Evolutionary conservation across 345 rosid species (phyloP).

Genomic region (Boechera stricta): DNA sequence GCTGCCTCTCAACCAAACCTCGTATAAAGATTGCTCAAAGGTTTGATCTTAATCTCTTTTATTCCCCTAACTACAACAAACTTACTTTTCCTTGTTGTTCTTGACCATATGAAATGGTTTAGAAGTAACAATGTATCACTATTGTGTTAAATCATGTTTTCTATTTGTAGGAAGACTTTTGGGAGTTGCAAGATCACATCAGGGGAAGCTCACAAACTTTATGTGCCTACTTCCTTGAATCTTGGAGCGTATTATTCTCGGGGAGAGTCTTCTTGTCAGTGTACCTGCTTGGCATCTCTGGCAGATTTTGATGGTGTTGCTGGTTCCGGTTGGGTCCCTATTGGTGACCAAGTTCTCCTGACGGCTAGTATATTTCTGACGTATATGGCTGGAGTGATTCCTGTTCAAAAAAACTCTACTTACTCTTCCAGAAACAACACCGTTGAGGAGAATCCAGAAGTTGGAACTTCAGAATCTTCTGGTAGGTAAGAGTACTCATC

Average conservation of each 20-base stretch:
- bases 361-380: constrained; percentile 76
- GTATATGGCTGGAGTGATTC: constrained; percentile 83
- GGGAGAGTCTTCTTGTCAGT: constrained; percentile 44
- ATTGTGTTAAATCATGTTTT: neutral
- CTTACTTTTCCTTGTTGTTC: neutral
- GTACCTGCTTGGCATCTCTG: constrained; percentile 60
- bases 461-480: constrained; percentile 59
- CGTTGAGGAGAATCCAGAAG: constrained; percentile 38
- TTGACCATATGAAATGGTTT: neutral
- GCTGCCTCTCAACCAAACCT: constrained; percentile 31
- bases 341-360: constrained; percentile 76
- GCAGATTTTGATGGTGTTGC: constrained; percentile 56
- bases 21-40: constrained; percentile 44
- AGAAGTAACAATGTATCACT: neutral
- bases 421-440: constrained; percentile 44
- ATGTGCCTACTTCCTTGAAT: constrained; percentile 41
- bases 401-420: constrained; percentile 53
- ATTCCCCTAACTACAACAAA: neutral
- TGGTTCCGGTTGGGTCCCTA: constrained; percentile 60
- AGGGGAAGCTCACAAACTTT: constrained; percentile 35
- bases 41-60: constrained; percentile 29
- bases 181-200: constrained; percentile 47
- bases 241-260: constrained; percentile 36
- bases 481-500: constrained; percentile 91
- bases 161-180: constrained; percentile 48